A percentile compares a stretch with the other conserved stretches of the same genome.
phyloP scores from a whole-genome alignment of 2,329 filamentous ascomycete species.

The Aspergillus sp. region DNA sequence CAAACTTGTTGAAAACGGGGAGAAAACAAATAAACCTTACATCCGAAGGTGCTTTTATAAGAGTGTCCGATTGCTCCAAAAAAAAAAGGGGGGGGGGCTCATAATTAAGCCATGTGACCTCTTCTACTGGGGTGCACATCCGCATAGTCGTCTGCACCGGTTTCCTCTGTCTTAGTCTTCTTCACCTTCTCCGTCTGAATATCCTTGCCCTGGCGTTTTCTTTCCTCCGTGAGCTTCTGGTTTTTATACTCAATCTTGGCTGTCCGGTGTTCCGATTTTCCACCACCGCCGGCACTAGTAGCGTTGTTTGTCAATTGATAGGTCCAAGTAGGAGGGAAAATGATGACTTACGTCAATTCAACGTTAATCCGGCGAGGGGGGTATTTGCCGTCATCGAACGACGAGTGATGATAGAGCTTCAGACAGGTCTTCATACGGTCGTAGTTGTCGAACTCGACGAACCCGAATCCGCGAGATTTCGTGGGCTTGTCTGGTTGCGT shows the following conservation, averaged over 20 bases:
- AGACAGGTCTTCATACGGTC: conserved; percentile 92
- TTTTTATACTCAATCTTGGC: conserved; percentile 85
- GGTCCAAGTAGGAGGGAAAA: background rate
- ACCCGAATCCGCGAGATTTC: conserved; percentile 74
- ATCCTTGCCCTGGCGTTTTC: conserved; percentile 53
- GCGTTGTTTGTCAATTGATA: background rate
- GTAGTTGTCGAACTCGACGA: conserved; percentile 84
- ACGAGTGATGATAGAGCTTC: conserved; percentile 83
- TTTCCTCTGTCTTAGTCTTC: conserved; percentile 20
- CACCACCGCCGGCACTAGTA: conserved; percentile 72
- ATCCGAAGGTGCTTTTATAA: background rate
- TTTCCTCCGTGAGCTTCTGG: conserved; percentile 72
- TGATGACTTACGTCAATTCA: conserved; percentile 71
- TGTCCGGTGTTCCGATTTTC: conserved; percentile 70
- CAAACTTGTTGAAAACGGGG: conserved; percentile 2
- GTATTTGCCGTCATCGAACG: conserved; percentile 61
- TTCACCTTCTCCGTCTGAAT: conserved; percentile 46
- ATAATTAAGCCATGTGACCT: conserved; percentile 27
- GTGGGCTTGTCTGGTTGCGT: conserved; percentile 63
- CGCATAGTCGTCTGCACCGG: conserved; percentile 29
- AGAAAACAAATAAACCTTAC: background rate
- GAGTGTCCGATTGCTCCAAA: background rate
- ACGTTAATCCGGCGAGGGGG: conserved; percentile 79
- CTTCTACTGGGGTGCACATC: conserved; percentile 48
- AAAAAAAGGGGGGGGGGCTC: background rate